A percentile compares a stretch with the other conserved stretches of the same genome.
Conservation (phyloP, 148 eudicot species). For the Amaranthus palmeri region DNA sequence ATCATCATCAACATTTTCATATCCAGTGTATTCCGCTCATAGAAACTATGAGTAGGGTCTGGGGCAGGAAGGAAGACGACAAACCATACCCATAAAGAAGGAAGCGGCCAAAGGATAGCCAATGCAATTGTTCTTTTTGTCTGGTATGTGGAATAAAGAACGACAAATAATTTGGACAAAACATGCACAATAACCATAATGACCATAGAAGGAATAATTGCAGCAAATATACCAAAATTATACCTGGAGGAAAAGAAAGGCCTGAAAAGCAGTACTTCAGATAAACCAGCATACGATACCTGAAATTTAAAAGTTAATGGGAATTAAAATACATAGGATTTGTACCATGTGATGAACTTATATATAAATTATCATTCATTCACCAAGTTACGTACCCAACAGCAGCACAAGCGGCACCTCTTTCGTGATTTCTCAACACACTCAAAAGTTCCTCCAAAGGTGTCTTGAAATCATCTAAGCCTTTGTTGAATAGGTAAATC, state of each 20-base stretch:
- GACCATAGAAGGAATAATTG: not conserved
- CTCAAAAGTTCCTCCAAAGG: constrained; percentile 84
- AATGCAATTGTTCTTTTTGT: no score
- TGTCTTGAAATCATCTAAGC: constrained; percentile 87
- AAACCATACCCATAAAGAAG: no score
- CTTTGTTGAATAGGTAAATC: constrained; percentile 88
- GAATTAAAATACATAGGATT: constrained; percentile 9
- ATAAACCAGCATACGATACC: constrained; percentile 91
- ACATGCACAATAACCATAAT: not conserved
- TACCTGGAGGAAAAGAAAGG: constrained; percentile 95
- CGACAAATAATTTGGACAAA: no score
- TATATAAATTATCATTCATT: no score
- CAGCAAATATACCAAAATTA: constrained; percentile 9
- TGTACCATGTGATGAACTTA: not conserved
- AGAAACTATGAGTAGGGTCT: no score
- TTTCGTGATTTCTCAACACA: constrained; percentile 50
- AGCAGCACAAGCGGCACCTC: constrained; percentile 39
- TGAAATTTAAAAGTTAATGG: constrained; percentile 28
- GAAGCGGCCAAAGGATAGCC: no score
- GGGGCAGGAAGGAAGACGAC: no score
- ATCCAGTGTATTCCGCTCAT: no score
- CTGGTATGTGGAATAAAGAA: no score
- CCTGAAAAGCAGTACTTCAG: constrained; percentile 94
- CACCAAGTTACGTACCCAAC: constrained; percentile 59
- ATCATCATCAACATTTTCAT: no score